Conservation (phyloP, 306 rosid genomes). For the Psophocarpus tetragonolobus region DNA sequence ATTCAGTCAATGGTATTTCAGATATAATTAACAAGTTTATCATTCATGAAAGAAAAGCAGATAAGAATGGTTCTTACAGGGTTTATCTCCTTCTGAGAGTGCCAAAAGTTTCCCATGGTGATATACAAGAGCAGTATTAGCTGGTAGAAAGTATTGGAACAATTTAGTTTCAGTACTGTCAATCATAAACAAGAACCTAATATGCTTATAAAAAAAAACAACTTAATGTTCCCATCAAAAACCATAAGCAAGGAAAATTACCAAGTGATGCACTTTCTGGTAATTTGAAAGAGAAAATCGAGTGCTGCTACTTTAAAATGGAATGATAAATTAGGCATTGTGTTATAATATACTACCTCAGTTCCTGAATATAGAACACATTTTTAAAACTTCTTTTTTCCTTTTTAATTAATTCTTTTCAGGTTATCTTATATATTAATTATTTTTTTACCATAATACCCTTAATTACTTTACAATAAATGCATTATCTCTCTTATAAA, state of each 20-base stretch:
- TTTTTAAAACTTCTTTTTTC: too few species aligned
- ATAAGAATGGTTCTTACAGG: slow-evolving; percentile 61
- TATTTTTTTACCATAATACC: too few species aligned
- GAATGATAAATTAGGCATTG: not conserved
- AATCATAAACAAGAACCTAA: not conserved
- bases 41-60: slow-evolving; percentile 1
- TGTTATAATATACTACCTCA: not conserved
- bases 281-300: slow-evolving; percentile 14
- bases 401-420: too few species aligned
- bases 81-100: slow-evolving; percentile 92
- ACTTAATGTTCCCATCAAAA: slow-evolving; percentile 6
- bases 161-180: slow-evolving; percentile 33
- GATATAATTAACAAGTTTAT: not conserved
- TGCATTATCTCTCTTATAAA: too few species aligned
- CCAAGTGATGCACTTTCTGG: not conserved
- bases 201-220: slow-evolving; percentile 2
- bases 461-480: too few species aligned
- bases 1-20: slow-evolving; percentile 7
- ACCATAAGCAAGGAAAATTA: not conserved
- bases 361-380: too few species aligned
- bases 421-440: too few species aligned
- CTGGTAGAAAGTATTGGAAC: slow-evolving; percentile 45
- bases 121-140: slow-evolving; percentile 86
- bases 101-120: slow-evolving; percentile 93
- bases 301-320: not conserved